These are phyloP conservation scores for Gastrolobium villosum DNA, from an alignment of 306 rosid genomes.

Conservation along the genomic window DNA sequence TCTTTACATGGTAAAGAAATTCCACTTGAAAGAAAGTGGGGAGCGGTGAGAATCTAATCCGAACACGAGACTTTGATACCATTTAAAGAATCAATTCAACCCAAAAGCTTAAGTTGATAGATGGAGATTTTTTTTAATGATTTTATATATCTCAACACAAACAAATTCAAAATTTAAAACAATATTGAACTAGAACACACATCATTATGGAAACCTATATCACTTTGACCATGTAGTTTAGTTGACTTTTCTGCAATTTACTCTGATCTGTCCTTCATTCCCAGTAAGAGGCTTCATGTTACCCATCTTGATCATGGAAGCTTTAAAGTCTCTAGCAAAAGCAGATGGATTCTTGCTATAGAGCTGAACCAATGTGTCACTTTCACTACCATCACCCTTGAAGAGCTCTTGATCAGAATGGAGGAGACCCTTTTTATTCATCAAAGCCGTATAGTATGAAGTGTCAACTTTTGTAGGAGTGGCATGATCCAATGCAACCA, in stretches of 20 bases:
- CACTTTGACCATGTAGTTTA: neutral
- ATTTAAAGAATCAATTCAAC: too few species aligned
- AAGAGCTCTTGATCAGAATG: constrained; percentile 52
- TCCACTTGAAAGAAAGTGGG: too few species aligned
- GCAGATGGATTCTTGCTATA: neutral
- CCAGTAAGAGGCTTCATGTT: constrained; percentile 44
- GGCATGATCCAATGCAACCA: constrained; percentile 35
- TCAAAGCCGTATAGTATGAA: constrained; percentile 30
- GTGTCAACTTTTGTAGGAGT: constrained; percentile 35
- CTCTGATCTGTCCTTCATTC: constrained; percentile 33
- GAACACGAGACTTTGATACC: too few species aligned
- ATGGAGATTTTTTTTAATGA: too few species aligned
- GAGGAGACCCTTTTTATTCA: constrained; percentile 42
- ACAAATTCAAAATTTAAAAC: too few species aligned
- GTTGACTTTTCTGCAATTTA: constrained; percentile 49
- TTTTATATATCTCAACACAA: too few species aligned
- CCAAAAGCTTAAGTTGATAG: too few species aligned
- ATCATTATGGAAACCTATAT: too few species aligned
- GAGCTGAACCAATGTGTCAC: constrained; percentile 34
- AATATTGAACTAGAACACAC: too few species aligned
- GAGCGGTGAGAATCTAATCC: too few species aligned
- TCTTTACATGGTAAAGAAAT: too few species aligned
- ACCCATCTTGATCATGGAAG: constrained; percentile 53
- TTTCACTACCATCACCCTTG: constrained; percentile 34
- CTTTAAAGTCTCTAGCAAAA: constrained; percentile 39